These are phyloP conservation scores for Phanerochaete carnosa DNA, from an alignment of 768 basidiomycete genomes.

Conservation along the genomic window DNA sequence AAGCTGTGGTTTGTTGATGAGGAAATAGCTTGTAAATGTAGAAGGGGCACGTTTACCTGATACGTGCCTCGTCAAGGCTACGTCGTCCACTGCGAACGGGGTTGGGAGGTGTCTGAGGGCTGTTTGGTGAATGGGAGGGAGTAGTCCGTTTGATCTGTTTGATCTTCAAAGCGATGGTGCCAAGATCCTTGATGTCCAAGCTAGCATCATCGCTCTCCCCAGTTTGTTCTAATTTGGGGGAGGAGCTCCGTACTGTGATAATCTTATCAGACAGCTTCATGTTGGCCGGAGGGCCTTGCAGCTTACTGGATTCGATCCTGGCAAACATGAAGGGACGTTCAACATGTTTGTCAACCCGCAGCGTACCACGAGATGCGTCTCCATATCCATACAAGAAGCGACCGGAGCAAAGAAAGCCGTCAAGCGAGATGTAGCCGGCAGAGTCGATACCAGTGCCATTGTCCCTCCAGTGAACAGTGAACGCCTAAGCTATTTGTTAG, in stretches of 20 bases:
- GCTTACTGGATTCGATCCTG: slow-evolving; percentile 37
- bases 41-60: not conserved
- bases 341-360: slow-evolving; percentile 45
- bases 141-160: slow-evolving; percentile 5
- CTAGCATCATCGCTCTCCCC: not conserved
- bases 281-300: not conserved
- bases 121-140: slow-evolving; percentile 38
- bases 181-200: slow-evolving; percentile 35
- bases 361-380: slow-evolving; percentile 46
- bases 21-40: not conserved
- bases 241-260: not conserved
- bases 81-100: slow-evolving; percentile 21
- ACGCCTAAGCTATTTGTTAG: slow-evolving; percentile 36
- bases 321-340: slow-evolving; percentile 65
- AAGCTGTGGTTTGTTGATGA: slow-evolving; percentile 36
- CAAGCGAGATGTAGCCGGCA: slow-evolving; percentile 60
- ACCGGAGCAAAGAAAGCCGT: slow-evolving; percentile 62
- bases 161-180: slow-evolving; percentile 39
- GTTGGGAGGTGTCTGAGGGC: slow-evolving; percentile 37
- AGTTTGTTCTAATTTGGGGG: not conserved
- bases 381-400: slow-evolving; percentile 59
- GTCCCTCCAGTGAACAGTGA: slow-evolving; percentile 65
- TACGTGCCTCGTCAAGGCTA: slow-evolving; percentile 27
- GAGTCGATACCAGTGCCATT: slow-evolving; percentile 49
- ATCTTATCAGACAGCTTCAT: not conserved